A percentile compares a stretch with the other conserved stretches of the same genome.
Evolutionary conservation across 768 basidiomycete genomes (phyloP).

Genomic region (Tephrocybe sp.): DNA sequence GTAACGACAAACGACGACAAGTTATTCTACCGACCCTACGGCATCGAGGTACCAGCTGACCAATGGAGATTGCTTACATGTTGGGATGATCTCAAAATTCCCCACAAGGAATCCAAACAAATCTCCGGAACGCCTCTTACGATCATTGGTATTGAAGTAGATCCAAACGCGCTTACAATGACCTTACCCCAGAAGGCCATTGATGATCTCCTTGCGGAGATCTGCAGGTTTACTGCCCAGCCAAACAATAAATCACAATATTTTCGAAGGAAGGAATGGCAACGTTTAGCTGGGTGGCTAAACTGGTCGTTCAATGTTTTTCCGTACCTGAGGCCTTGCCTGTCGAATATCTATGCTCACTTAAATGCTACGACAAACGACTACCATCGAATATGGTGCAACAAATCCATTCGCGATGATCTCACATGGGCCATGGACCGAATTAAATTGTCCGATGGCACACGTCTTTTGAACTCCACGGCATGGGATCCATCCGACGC

Average conservation of each 20-base stretch:
- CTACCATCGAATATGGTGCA: constrained; percentile 21
- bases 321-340: constrained; percentile 25
- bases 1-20: no score
- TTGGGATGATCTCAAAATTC: constrained; percentile 33
- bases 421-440: constrained; percentile 25
- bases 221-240: constrained; percentile 5
- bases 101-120: constrained; percentile 39
- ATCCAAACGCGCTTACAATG: constrained; percentile 30
- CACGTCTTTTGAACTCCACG: no score
- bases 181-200: constrained; percentile 12
- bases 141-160: constrained; percentile 39
- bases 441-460: constrained; percentile 4
- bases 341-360: constrained; percentile 29
- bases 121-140: constrained; percentile 26
- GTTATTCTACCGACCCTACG: no score
- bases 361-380: constrained; percentile 22
- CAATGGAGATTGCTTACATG: constrained; percentile 8
- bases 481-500: no score
- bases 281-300: constrained; percentile 29
- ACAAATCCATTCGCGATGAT: constrained; percentile 19
- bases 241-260: not conserved
- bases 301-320: constrained; percentile 40
- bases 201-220: constrained; percentile 13
- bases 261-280: constrained; percentile 20
- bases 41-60: not conserved